Evolutionary conservation across 495 filamentous ascomycete genomes (phyloP).

Genomic region (Halenospora varia): DNA sequence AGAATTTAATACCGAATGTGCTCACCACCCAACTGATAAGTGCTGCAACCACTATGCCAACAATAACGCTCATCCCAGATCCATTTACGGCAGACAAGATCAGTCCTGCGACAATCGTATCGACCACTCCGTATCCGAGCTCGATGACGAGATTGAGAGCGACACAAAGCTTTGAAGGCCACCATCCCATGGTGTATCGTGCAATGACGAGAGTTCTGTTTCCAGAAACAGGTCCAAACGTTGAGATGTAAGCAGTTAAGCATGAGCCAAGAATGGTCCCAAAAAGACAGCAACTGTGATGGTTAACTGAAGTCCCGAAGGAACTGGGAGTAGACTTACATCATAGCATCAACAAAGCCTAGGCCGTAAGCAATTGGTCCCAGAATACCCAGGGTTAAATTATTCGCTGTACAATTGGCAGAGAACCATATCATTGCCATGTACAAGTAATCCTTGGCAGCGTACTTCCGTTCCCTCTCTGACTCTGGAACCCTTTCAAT

Average conservation of each 20-base stretch:
- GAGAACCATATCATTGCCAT: neutral
- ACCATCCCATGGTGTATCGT: conserved; percentile 73
- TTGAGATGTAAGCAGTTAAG: conserved; percentile 61
- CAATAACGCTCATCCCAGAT: conserved; percentile 53
- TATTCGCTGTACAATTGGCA: neutral
- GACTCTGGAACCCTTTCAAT: neutral
- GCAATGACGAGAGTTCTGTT: conserved; percentile 67
- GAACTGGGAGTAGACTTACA: too few relatives aligned
- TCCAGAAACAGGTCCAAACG: conserved; percentile 65
- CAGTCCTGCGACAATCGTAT: conserved; percentile 65
- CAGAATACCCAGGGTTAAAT: neutral
- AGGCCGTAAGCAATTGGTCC: neutral
- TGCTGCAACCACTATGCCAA: conserved; percentile 65
- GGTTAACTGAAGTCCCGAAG: too few relatives aligned
- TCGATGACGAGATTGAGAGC: conserved; percentile 62
- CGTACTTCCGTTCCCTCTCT: neutral
- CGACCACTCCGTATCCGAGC: conserved; percentile 64
- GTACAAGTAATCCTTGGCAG: neutral
- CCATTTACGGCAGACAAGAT: conserved; percentile 65
- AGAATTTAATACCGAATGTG: conserved; percentile 65
- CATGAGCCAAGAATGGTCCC: conserved; percentile 41
- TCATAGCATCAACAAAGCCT: conserved; percentile 1
- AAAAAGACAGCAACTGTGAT: conserved; percentile 1
- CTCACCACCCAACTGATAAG: conserved; percentile 61
- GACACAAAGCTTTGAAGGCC: conserved; percentile 68